A percentile compares a stretch with the other conserved stretches of the same genome.
Conservation (phyloP, 2,329 filamentous ascomycete genomes). For the Pestalotiopsis sp. region DNA sequence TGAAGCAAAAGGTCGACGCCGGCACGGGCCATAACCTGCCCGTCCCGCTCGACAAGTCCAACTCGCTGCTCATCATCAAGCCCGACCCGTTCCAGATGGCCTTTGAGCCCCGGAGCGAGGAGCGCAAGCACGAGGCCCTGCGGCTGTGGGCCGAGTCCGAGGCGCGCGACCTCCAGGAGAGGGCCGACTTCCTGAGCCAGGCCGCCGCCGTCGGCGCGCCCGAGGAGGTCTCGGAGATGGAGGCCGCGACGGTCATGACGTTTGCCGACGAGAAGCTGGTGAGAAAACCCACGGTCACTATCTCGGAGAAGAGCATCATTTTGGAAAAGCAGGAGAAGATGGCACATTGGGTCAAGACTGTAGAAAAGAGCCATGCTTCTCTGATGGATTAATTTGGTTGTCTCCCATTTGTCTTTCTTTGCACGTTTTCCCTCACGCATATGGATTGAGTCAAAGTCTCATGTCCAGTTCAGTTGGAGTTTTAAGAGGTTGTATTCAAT, state of each 20-base stretch:
- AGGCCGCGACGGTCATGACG: neutral
- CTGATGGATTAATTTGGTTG: neutral
- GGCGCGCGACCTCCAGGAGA: slow-evolving; percentile 24
- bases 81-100: slow-evolving; percentile 57
- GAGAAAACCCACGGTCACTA: neutral
- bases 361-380: slow-evolving; percentile 9
- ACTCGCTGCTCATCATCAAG: slow-evolving; percentile 60
- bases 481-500: neutral
- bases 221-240: neutral
- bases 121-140: slow-evolving; percentile 39
- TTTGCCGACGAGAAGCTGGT: neutral
- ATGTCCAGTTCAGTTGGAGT: neutral
- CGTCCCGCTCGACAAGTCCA: slow-evolving; percentile 50
- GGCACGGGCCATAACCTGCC: slow-evolving; percentile 40
- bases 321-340: slow-evolving; percentile 4
- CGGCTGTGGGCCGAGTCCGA: slow-evolving; percentile 38
- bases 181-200: slow-evolving; percentile 28
- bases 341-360: slow-evolving; percentile 12
- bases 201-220: slow-evolving; percentile 14
- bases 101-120: slow-evolving; percentile 51
- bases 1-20: slow-evolving; percentile 46
- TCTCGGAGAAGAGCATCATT: neutral
- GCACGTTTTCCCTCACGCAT: neutral
- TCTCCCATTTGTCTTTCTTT: neutral
- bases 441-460: neutral